phyloP scores from a whole-genome alignment of 352 stramenopile species.

The Paralagenidium karlingii region DNA sequence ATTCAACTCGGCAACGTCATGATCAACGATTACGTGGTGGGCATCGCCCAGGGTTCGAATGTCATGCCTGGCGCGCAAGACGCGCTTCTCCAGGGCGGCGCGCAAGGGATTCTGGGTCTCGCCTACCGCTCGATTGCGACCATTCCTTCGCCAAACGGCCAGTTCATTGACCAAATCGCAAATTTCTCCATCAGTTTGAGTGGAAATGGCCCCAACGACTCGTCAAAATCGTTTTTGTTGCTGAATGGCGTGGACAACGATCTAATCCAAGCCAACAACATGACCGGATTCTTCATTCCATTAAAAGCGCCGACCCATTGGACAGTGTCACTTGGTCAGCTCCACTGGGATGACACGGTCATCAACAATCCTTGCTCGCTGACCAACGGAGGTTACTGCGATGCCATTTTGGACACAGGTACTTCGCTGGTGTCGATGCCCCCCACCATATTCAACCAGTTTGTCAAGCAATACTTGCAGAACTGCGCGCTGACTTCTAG shows the following conservation, averaged over 20 bases:
- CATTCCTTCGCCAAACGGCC: conserved; percentile 21
- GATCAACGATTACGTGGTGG: conserved; percentile 37
- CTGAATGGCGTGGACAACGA: conserved; percentile 52
- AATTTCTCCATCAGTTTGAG: conserved; percentile 62
- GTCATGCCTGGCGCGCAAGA: too few species aligned
- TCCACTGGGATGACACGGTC: conserved; percentile 28
- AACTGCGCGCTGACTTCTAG: too few species aligned
- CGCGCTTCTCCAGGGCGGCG: conserved; percentile 23
- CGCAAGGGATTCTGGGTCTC: conserved; percentile 52
- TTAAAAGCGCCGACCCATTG: conserved; percentile 43
- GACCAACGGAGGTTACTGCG: conserved; percentile 7
- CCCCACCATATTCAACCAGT: conserved; percentile 16
- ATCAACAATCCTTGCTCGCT: conserved; percentile 23
- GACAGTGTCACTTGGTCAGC: conserved; percentile 49
- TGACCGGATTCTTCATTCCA: conserved; percentile 26
- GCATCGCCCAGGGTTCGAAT: conserved; percentile 33
- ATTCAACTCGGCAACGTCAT: conserved; percentile 33
- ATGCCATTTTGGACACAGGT: conserved; percentile 50
- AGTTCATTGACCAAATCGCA: conserved; percentile 41
- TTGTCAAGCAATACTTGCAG: conserved; percentile 9
- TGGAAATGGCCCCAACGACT: too few species aligned
- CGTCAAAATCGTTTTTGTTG: conserved; percentile 58
- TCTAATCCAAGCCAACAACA: conserved; percentile 25
- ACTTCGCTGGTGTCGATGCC: conserved; percentile 48
- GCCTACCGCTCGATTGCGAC: conserved; percentile 37